Base-by-base conservation (phyloP, 257 asterid species). In the Fraxinus excelsior region DNA sequence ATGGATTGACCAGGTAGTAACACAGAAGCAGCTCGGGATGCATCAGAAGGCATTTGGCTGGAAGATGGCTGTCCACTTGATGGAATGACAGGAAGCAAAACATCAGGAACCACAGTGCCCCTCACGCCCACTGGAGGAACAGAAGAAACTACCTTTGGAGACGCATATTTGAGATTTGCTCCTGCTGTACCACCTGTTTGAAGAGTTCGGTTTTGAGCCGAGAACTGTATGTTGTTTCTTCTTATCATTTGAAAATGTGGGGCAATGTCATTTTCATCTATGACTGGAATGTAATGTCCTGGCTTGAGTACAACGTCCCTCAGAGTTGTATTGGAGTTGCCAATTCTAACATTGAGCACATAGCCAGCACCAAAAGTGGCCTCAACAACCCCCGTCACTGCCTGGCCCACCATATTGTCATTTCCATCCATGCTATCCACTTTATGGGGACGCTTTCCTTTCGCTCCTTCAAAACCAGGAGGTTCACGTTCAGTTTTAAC, bases 251-350 rank as follows among this genome's bases (percentile, higher is more conserved):
- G 82, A 44, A 67, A 79, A 70, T 80, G 76, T 6, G 90, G 90
- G 25, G 87, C 90, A 13, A 87, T 66, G 51, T 87, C 90, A 40
- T 84, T 87, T 72, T 81, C 82, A 34, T 79, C 44, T 10, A 88
- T 82, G 62, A 87, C 80, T 4, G 88, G 88, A 76, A 78, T 70
- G 78, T 53, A 80, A 49, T 82, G 80, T 3, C 88, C 90, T 11
- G 90, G 88, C 78, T 84, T 82, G 82, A 87, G 84, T 71, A 87
- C 90, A 3, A 84, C 75, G 0, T 88, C 88, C 74, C 88, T 82
- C 69, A 84, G 60, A 70, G 66, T 82, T 28, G 87, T 81, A 37
- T 78, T 76, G 29, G 85, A 75, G 77, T 80, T 78, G 19, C 85
- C 87, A 67, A 86, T 79, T 70, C 85, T 82, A 26, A 86, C 90